Evolutionary conservation across 352 stramenopile species (phyloP).

Genomic region (Phytophthora podocarpi): DNA sequence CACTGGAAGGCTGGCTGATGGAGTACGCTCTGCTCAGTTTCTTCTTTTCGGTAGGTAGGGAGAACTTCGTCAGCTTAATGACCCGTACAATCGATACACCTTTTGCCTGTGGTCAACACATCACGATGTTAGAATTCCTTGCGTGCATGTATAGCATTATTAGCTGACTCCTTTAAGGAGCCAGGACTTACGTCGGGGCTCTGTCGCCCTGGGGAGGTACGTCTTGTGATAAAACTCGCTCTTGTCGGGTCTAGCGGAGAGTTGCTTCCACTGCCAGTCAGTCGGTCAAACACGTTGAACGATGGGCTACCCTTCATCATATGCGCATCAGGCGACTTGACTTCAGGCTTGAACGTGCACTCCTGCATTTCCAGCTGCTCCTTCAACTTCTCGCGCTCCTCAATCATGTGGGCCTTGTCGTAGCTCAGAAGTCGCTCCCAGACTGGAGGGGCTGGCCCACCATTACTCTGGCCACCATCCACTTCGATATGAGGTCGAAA

Average conservation of each 20-base stretch:
- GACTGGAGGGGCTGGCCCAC: constrained; percentile 50
- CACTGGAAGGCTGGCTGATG: constrained; percentile 35
- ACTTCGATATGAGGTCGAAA: constrained; percentile 76
- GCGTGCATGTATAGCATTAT: not conserved
- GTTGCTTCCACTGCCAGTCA: constrained; percentile 33
- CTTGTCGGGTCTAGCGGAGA: constrained; percentile 15
- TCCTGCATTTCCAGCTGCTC: constrained; percentile 73
- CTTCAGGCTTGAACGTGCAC: constrained; percentile 85
- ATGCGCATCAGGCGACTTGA: constrained; percentile 55
- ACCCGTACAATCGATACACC: constrained; percentile 45
- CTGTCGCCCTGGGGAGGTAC: constrained; percentile 24
- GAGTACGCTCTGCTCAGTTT: constrained; percentile 21
- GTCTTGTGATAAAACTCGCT: constrained; percentile 29
- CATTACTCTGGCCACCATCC: constrained; percentile 32
- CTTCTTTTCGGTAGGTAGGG: constrained; percentile 20
- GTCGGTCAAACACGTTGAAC: constrained; percentile 47
- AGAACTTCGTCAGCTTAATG: constrained; percentile 52
- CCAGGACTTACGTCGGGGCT: constrained; percentile 27
- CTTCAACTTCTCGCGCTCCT: constrained; percentile 76
- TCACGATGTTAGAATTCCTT: constrained; percentile 6
- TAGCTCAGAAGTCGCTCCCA: constrained; percentile 80
- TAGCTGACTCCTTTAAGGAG: not conserved
- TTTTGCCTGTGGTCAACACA: constrained; percentile 17
- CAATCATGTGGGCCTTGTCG: constrained; percentile 81
- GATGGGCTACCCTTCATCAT: constrained; percentile 47